Evolutionary conservation across 2,329 filamentous ascomycete genomes (phyloP).

Genomic region (Cadophora luteo-olivacea): DNA sequence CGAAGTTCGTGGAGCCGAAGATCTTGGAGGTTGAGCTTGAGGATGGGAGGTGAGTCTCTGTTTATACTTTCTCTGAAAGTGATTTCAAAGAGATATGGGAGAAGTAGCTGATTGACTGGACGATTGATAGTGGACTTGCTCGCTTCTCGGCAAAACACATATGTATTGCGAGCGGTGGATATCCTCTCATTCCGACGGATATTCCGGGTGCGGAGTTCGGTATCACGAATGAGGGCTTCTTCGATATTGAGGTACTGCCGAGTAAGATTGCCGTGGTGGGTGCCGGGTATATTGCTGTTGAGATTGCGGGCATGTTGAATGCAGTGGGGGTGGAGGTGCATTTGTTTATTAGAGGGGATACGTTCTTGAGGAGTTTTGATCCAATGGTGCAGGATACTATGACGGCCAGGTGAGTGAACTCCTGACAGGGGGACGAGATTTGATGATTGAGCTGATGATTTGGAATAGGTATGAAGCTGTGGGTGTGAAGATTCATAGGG

Average conservation of each 20-base stretch:
- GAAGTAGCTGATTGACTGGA: slow-evolving; percentile 55
- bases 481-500: slow-evolving; percentile 55
- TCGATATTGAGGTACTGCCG: slow-evolving; percentile 79
- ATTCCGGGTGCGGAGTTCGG: slow-evolving; percentile 80
- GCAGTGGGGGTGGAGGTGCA: slow-evolving; percentile 84
- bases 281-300: slow-evolving; percentile 87
- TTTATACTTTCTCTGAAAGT: not conserved
- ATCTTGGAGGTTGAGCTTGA: slow-evolving; percentile 78
- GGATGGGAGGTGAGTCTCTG: slow-evolving; percentile 59
- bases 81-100: not conserved
- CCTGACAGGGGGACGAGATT: slow-evolving; percentile 61
- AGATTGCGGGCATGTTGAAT: slow-evolving; percentile 92
- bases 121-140: slow-evolving; percentile 55
- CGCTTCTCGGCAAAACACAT: slow-evolving; percentile 73
- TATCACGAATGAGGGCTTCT: slow-evolving; percentile 85
- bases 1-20: slow-evolving; percentile 71
- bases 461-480: slow-evolving; percentile 50
- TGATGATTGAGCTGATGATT: not conserved
- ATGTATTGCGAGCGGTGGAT: slow-evolving; percentile 78
- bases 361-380: slow-evolving; percentile 80
- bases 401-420: slow-evolving; percentile 80
- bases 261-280: slow-evolving; percentile 88
- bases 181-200: slow-evolving; percentile 64
- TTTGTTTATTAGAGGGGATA: slow-evolving; percentile 83
- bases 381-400: slow-evolving; percentile 85